phyloP scores from a whole-genome alignment of 306 rosid genomes.

The Sechiopsis laciniata region DNA sequence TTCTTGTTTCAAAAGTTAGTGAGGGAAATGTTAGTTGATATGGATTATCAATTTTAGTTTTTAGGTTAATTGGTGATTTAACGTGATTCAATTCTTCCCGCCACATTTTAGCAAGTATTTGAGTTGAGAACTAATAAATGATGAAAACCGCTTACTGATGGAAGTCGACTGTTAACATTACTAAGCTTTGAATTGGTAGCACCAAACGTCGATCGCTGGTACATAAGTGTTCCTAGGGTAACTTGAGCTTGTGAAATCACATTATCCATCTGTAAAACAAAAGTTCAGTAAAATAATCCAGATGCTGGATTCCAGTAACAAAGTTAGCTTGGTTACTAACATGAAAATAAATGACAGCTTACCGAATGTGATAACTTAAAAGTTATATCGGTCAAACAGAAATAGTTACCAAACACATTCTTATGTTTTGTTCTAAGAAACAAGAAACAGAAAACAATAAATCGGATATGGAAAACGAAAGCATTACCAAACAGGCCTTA shows the following conservation, averaged over 20 bases:
- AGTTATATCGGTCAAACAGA: too few relatives aligned
- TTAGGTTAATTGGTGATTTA: too few relatives aligned
- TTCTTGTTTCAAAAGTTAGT: too few relatives aligned
- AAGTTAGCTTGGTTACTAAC: not conserved
- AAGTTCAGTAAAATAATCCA: not conserved
- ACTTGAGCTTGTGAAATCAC: conserved; percentile 97
- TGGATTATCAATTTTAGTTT: too few relatives aligned
- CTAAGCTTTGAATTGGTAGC: conserved; percentile 92
- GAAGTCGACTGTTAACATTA: conserved; percentile 88
- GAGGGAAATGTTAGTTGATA: too few relatives aligned
- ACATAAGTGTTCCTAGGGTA: conserved; percentile 75
- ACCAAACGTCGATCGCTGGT: conserved; percentile 87
- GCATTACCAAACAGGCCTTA: too few relatives aligned
- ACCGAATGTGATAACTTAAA: not conserved
- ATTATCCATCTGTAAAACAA: conserved; percentile 52
- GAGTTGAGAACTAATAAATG: not conserved
- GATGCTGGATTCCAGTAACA: not conserved
- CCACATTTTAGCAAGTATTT: too few relatives aligned
- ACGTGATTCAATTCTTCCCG: too few relatives aligned
- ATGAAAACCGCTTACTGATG: conserved; percentile 49
- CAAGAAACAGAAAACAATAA: too few relatives aligned
- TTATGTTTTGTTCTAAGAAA: too few relatives aligned
- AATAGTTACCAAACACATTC: too few relatives aligned
- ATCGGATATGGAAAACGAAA: too few relatives aligned
- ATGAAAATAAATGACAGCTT: not conserved